Evolutionary conservation across 345 rosid species (phyloP).

Genomic region (Cardamine chenopodiifolia): DNA sequence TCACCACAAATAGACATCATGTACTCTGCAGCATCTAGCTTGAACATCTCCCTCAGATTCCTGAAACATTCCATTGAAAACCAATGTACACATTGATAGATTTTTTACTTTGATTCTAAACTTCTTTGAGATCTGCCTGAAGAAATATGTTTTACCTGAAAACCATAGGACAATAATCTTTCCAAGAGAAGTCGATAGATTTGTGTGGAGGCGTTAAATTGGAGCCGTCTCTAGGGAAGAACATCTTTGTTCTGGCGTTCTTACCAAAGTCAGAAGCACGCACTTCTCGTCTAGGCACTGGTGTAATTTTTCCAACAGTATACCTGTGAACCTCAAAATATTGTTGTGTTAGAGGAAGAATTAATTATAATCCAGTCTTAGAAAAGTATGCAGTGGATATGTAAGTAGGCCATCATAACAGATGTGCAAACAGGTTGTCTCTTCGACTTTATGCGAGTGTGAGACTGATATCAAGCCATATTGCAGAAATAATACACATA

Average conservation of each 20-base stretch:
- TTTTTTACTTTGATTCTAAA: not conserved
- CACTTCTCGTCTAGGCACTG: conserved; percentile 88
- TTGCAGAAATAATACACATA: not conserved
- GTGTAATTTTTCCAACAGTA: conserved; percentile 94
- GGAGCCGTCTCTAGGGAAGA: conserved; percentile 84
- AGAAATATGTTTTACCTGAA: conserved; percentile 64
- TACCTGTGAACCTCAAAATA: conserved; percentile 67
- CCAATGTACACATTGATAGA: not conserved
- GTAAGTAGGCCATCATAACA: conserved; percentile 6
- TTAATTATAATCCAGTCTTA: not conserved
- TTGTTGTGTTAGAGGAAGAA: conserved; percentile 16
- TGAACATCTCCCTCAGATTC: conserved; percentile 96
- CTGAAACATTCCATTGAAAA: conserved; percentile 46
- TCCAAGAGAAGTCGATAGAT: conserved; percentile 88
- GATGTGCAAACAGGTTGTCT: conserved; percentile 12
- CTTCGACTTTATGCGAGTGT: not conserved
- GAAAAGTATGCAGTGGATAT: conserved; percentile 17
- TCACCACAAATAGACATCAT: conserved; percentile 99
- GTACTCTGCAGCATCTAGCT: conserved; percentile 95
- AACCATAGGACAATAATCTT: conserved; percentile 98
- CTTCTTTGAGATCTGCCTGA: conserved; percentile 22
- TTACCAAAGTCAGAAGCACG: conserved; percentile 89
- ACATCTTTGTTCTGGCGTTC: conserved; percentile 91
- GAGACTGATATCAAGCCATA: conserved; percentile 19
- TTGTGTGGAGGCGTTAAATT: conserved; percentile 88